Evolutionary conservation across 768 basidiomycete genomes (phyloP).

Genomic region (Boletus barrowsii): DNA sequence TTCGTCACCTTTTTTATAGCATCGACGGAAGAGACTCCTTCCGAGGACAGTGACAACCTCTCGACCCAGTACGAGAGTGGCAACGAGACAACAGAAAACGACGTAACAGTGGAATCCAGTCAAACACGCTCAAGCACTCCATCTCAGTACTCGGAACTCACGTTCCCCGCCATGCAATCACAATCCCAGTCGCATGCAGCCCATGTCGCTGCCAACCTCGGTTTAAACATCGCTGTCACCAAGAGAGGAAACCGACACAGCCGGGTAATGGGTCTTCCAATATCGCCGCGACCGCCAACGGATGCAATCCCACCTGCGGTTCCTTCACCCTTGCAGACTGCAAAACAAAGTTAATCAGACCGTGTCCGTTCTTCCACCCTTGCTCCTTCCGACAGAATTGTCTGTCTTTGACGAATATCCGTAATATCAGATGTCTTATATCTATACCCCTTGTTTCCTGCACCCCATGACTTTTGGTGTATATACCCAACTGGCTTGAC

Average conservation of each 20-base stretch:
- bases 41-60: constrained; percentile 66
- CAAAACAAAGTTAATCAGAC: constrained; percentile 22
- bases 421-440: constrained; percentile 13
- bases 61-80: constrained; percentile 73
- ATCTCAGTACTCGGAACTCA: constrained; percentile 26
- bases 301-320: constrained; percentile 13
- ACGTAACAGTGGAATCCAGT: constrained; percentile 45
- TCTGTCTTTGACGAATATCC: constrained; percentile 11
- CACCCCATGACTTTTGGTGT: constrained; percentile 5
- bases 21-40: constrained; percentile 58
- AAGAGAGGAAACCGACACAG: constrained; percentile 64
- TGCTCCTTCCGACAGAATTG: background rate
- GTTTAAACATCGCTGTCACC: constrained; percentile 62
- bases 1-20: constrained; percentile 24
- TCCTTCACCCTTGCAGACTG: constrained; percentile 21
- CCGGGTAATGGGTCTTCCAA: constrained; percentile 61
- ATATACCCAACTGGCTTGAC: constrained; percentile 22
- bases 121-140: constrained; percentile 39
- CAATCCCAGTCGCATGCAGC: constrained; percentile 55
- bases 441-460: constrained; percentile 27
- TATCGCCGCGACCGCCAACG: constrained; percentile 34
- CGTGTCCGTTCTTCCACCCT: background rate
- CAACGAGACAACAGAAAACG: constrained; percentile 65
- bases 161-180: constrained; percentile 33
- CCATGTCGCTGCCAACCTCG: constrained; percentile 60